These are phyloP conservation scores for Polytrichum formosum DNA, from an alignment of 225 moss, liverwort and hornwort species.

Conservation along the genomic window DNA sequence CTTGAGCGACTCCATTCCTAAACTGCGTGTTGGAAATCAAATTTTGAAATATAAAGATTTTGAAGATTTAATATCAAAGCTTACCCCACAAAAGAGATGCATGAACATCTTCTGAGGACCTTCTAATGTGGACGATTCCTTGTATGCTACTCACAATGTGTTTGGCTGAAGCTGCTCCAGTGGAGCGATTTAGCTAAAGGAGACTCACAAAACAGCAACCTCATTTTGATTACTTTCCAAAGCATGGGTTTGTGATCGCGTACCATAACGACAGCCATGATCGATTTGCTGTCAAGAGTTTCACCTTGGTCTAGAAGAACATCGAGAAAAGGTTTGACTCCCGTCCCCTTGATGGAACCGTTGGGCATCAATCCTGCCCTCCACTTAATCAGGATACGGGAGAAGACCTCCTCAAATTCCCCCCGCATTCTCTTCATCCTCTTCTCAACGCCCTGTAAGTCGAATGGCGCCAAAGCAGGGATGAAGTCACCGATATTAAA, in stretches of 20 bases:
- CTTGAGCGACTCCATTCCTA: not conserved
- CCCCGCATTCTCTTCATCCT: not conserved
- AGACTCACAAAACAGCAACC: too few species aligned
- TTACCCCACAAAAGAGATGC: too few species aligned
- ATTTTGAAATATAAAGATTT: not conserved
- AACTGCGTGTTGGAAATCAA: not conserved
- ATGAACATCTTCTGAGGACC: too few species aligned
- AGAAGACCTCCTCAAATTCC: not conserved
- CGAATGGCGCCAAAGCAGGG: constrained; percentile 60
- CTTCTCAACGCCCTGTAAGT: constrained; percentile 44
- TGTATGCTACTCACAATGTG: too few species aligned
- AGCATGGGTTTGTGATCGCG: too few species aligned
- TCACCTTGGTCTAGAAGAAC: not conserved
- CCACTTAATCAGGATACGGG: not conserved
- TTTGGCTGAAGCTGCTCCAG: too few species aligned
- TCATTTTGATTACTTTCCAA: too few species aligned
- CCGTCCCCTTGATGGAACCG: not conserved
- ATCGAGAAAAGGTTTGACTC: not conserved
- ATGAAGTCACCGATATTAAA: constrained; percentile 81
- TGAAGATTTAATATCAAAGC: not conserved
- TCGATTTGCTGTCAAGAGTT: not conserved
- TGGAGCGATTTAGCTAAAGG: too few species aligned
- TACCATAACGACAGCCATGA: not conserved
- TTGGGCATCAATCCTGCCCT: not conserved
- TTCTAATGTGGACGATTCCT: too few species aligned